Evolutionary conservation across 805 yeast genomes (phyloP).

Genomic region (Starmerella stellata): DNA sequence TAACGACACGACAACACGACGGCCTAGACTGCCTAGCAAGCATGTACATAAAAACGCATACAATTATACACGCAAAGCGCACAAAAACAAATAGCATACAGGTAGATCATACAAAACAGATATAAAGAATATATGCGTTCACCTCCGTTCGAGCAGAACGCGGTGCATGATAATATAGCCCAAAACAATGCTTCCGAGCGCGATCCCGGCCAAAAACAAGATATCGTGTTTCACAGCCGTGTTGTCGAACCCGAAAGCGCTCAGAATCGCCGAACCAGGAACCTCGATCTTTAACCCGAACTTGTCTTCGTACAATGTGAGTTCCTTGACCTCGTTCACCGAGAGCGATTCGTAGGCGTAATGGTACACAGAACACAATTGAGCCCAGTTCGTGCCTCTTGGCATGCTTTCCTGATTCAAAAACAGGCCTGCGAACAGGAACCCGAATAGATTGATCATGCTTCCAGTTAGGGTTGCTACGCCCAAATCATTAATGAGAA

Average conservation of each 20-base stretch:
- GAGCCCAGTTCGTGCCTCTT: slow-evolving; percentile 38
- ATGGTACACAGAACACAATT: slow-evolving; percentile 78
- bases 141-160: slow-evolving; percentile 61
- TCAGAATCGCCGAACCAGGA: slow-evolving; percentile 91
- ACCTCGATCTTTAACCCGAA: slow-evolving; percentile 88
- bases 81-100: no score
- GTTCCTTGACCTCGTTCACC: slow-evolving; percentile 79
- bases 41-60: no score
- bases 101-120: no score
- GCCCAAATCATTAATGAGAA: slow-evolving; percentile 70
- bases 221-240: slow-evolving; percentile 56
- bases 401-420: slow-evolving; percentile 59
- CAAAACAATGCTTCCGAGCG: slow-evolving; percentile 36
- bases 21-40: no score
- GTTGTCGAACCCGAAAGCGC: slow-evolving; percentile 86
- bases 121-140: no score
- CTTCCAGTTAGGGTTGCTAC: slow-evolving; percentile 84
- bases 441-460: slow-evolving; percentile 60
- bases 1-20: no score
- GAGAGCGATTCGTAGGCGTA: slow-evolving; percentile 87
- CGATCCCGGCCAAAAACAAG: slow-evolving; percentile 38
- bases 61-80: no score
- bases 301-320: slow-evolving; percentile 69
- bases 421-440: slow-evolving; percentile 84
- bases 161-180: slow-evolving; percentile 64